These are phyloP conservation scores for Gaeumannomyces sp. DNA, from an alignment of 2,329 filamentous ascomycete genomes.

Conservation along the genomic window DNA sequence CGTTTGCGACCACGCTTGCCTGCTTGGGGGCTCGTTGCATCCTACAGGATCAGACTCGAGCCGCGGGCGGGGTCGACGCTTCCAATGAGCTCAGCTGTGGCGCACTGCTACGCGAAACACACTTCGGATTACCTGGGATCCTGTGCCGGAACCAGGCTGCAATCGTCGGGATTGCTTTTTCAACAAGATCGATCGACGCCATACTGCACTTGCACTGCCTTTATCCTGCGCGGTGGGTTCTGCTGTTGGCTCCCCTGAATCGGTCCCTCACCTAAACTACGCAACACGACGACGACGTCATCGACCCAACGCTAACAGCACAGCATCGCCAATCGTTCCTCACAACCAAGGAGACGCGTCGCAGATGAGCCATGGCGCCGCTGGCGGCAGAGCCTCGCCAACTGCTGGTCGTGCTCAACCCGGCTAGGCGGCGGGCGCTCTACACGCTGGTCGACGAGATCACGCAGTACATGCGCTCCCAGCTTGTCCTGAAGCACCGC, in stretches of 20 bases:
- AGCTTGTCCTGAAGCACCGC: constrained; percentile 35
- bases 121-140: too few relatives aligned
- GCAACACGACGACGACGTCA: not conserved
- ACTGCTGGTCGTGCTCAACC: constrained; percentile 48
- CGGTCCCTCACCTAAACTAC: not conserved
- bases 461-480: constrained; percentile 46
- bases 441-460: constrained; percentile 46
- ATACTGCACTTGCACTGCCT: too few relatives aligned
- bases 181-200: too few relatives aligned
- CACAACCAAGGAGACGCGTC: not conserved
- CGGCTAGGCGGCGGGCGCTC: constrained; percentile 43
- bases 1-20: too few relatives aligned
- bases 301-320: not conserved
- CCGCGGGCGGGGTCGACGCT: too few relatives aligned
- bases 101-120: too few relatives aligned
- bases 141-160: too few relatives aligned
- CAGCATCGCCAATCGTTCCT: not conserved
- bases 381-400: constrained; percentile 49
- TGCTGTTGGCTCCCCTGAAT: not conserved
- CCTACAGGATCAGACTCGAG: too few relatives aligned
- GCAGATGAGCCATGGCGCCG: constrained; percentile 39
- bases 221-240: not conserved
- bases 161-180: too few relatives aligned
- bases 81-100: too few relatives aligned
- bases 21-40: too few relatives aligned